Conservation (phyloP, 768 basidiomycete genomes). For the Tricholoma terreum region DNA sequence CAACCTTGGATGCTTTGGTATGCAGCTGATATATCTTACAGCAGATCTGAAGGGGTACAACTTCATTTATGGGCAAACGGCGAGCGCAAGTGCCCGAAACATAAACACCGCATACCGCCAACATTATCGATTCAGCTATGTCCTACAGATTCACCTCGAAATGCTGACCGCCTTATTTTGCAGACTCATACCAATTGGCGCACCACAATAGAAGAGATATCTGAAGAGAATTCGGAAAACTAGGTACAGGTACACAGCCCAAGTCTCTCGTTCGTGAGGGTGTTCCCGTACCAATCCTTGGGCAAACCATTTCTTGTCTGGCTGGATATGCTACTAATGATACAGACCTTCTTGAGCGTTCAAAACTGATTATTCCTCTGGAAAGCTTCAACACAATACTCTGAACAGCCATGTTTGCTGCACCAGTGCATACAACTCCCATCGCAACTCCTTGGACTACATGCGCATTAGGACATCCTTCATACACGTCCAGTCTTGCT, state of each 20-base stretch:
- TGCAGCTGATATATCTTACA: slow-evolving; percentile 12
- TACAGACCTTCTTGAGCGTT: background rate
- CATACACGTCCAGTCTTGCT: background rate
- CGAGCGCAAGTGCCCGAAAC: background rate
- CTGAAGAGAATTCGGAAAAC: slow-evolving; percentile 11
- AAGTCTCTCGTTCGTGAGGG: background rate
- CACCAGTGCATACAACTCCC: background rate
- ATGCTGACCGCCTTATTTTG: background rate
- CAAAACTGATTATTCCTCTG: slow-evolving; percentile 6
- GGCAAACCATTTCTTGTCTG: slow-evolving; percentile 8
- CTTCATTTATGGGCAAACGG: slow-evolving; percentile 19
- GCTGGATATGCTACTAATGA: slow-evolving; percentile 6
- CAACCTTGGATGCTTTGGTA: slow-evolving; percentile 25
- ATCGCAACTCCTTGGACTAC: slow-evolving; percentile 8
- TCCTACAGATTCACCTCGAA: background rate
- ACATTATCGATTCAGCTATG: slow-evolving; percentile 10
- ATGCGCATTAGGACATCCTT: slow-evolving; percentile 1
- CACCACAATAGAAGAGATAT: background rate
- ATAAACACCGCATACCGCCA: background rate
- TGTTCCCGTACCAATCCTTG: slow-evolving; percentile 11
- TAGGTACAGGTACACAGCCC: slow-evolving; percentile 4
- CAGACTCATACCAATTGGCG: background rate
- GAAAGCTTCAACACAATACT: slow-evolving; percentile 12
- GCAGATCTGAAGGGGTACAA: slow-evolving; percentile 6
- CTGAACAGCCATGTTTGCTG: background rate